phyloP scores from a whole-genome alignment of 108 stramenopile genomes.

The Cyclotella choctawhatcheeana region DNA sequence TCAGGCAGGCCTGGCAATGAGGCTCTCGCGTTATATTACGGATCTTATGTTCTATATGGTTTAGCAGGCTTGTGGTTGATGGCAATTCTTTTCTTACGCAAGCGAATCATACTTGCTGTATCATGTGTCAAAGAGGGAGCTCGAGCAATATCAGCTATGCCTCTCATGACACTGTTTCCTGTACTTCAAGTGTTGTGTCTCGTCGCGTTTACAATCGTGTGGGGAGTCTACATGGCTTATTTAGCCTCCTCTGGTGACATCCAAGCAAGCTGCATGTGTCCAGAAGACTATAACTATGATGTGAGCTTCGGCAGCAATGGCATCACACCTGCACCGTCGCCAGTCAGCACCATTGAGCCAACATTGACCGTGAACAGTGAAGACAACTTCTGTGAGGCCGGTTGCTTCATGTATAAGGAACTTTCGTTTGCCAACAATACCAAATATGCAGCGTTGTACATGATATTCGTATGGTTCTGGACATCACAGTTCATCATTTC shows the following conservation, averaged over 20 bases:
- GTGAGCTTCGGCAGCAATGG: neutral
- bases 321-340: neutral
- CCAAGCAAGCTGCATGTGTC: slow-evolving; percentile 18
- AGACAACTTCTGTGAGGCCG: too few relatives aligned
- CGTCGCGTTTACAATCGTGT: slow-evolving; percentile 64
- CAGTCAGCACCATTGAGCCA: neutral
- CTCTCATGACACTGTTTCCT: slow-evolving; percentile 80
- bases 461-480: slow-evolving; percentile 95
- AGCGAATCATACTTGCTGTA: slow-evolving; percentile 88
- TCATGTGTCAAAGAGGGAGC: slow-evolving; percentile 85
- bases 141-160: slow-evolving; percentile 81
- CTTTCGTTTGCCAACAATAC: slow-evolving; percentile 63
- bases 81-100: slow-evolving; percentile 80
- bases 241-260: slow-evolving; percentile 46
- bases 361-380: too few relatives aligned
- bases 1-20: slow-evolving; percentile 53
- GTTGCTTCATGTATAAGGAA: too few relatives aligned
- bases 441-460: slow-evolving; percentile 69
- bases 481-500: slow-evolving; percentile 92
- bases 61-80: slow-evolving; percentile 62
- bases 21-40: slow-evolving; percentile 54
- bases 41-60: slow-evolving; percentile 64
- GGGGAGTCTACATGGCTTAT: slow-evolving; percentile 64
- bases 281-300: too few relatives aligned
- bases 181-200: slow-evolving; percentile 71